These are phyloP conservation scores for Cyanidioschyzon merolae DNA, from an alignment of 23 red algal species.

Conservation along the genomic window DNA sequence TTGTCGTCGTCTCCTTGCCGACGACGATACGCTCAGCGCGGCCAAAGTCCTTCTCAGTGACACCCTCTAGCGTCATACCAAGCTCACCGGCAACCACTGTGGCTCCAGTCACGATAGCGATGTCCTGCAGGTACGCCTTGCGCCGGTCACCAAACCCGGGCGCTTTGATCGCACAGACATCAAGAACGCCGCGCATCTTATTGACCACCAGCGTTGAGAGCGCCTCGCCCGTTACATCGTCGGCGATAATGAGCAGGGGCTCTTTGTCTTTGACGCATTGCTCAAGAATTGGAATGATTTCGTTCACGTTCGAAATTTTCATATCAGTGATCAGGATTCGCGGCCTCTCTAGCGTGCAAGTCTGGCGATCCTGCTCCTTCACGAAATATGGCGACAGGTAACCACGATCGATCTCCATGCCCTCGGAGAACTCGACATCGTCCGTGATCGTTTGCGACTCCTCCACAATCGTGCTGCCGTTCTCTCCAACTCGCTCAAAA, in stretches of 20 bases:
- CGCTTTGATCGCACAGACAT: constrained; percentile 84
- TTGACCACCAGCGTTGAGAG: constrained; percentile 96
- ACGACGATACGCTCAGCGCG: constrained; percentile 71
- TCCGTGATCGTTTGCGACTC: constrained; percentile 85
- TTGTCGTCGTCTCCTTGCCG: constrained; percentile 87
- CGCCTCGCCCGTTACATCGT: constrained; percentile 89
- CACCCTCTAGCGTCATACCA: constrained; percentile 71
- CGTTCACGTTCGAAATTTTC: constrained; percentile 74
- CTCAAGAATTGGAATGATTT: constrained; percentile 80
- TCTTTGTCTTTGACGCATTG: constrained; percentile 77
- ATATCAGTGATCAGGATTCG: constrained; percentile 87
- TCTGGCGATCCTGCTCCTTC: constrained; percentile 91
- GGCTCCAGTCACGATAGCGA: constrained; percentile 77
- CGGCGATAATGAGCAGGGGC: constrained; percentile 84
- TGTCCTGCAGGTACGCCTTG: constrained; percentile 98
- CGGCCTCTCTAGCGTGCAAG: constrained; percentile 45
- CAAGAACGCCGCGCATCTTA: constrained; percentile 94
- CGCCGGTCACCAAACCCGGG: constrained; percentile 98
- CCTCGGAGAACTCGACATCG: constrained; percentile 90
- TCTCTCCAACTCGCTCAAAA: constrained; percentile 74
- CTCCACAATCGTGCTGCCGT: constrained; percentile 83
- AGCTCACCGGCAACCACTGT: constrained; percentile 75
- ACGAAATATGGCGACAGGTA: constrained; percentile 98
- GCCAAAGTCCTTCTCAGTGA: constrained; percentile 59
- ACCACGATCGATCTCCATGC: constrained; percentile 96